Base-by-base conservation (phyloP, 768 basidiomycete species). In the Suillus luteus region DNA sequence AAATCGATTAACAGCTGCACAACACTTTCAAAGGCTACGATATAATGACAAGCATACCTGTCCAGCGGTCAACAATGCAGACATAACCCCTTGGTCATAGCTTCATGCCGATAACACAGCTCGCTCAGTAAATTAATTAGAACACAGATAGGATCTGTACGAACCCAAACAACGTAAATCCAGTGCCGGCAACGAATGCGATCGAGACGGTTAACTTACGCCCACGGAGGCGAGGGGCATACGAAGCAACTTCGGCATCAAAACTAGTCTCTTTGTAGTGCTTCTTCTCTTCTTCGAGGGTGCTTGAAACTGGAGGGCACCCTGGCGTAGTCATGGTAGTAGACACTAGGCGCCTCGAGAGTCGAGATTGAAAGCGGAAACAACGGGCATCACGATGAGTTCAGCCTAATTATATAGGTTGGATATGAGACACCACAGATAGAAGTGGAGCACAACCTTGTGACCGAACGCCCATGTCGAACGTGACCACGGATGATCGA, bases 31-130 rank as follows among this genome's bases (percentile, higher is more conserved):
- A 27, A 43, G 54, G 44, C 10, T 9, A 11, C 10, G 31, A 15
- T 5, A 11, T 33, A 19, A 60, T 60, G 12, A 5, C 6, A 37
- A 11, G 38, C 43, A 24, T 62, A 84, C 84, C 76, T 84, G 81
- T 54, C 76, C 75, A 0, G 88, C 82, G 5, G 83, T 86, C 57
- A 89, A 73, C 24, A 88, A 76, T 19, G 86, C 85, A n/a, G 83
- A 84, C 87, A 89, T 87, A 38, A 88, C 88, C 49, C 87, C 87
- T 70, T 89, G 88, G 68, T 89, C 88, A 73, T 88, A 89, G 33
- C 85, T 86, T 31, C 17, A 60, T 33, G 37, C 6, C 43, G 49
- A 54, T 19, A 33, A 33, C 41, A 27, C 38, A 27, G 15, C 11
- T 40, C 15, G 24, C 24, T 58, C 15, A 24, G 24, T 11, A 40